Base-by-base conservation (phyloP, 257 asterid genomes). In the Catharanthus roseus region DNA sequence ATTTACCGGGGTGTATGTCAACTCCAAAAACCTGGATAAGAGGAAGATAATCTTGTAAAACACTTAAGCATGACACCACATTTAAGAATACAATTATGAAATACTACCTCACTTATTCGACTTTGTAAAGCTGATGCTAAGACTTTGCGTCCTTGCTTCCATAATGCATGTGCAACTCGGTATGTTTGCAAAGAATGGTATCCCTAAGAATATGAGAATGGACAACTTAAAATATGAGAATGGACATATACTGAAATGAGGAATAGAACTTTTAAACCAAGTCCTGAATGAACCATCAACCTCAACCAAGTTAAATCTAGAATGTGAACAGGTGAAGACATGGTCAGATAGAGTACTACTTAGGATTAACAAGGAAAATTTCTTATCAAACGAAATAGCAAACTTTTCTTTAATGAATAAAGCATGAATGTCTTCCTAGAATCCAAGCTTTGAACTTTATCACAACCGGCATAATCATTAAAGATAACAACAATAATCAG, bases 1-100 rank as follows among this genome's bases (percentile, higher is more conserved):
- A 41, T 54, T 39, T 74, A 82, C 86, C 86, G 57, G 86, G 86
- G 56, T 82, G 86, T 71, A 82, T 82, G 56, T 82, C 86, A 71
- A 82, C 86, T 61, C 82, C 84, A 74, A 82, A 82, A 19, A 79
- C 86, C 86, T 82, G 82, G 58, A 77, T 19, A 54, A 26, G 49
- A 63, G 24, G 9, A 61, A 29, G 34, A 15, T 7, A 29, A 42
- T 53, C 69, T 12, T 18, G 34, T 72, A 64, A 72, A 55, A 28
- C 61, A 53, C 33, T 26, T 61, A 19, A 39, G 38, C 33, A 31
- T 24, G 5, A 36, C 18, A 53, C 50, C 41, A 13, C 18, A 71
- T 13, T 57, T 45, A 45, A 65, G 33, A 76, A 63, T 29, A 56
- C 55, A 38, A 47, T 31, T 16, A 57, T 34, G 33, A 45, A 45